Conservation (phyloP, 2,329 filamentous ascomycete genomes). For the Clarireedia homoeocarpa region DNA sequence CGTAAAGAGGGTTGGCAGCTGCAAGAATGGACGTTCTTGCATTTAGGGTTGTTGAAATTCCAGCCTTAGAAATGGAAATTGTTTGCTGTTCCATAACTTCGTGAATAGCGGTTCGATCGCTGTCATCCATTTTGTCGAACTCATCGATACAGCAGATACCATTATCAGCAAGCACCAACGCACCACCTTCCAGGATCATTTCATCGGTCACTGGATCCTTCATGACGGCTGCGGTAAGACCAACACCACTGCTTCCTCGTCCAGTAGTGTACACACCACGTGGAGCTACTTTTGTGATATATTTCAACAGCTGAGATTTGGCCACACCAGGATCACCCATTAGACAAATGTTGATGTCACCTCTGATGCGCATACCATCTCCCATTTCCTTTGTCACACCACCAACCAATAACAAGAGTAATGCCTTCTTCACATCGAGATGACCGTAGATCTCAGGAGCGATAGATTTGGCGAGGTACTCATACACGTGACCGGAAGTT, state of each 20-base stretch:
- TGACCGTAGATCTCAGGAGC: conserved; percentile 97
- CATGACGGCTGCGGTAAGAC: conserved; percentile 74
- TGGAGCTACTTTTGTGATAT: conserved; percentile 95
- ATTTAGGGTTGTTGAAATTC: conserved; percentile 94
- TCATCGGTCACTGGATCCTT: conserved; percentile 74
- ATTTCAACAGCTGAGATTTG: conserved; percentile 96
- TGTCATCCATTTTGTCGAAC: conserved; percentile 80
- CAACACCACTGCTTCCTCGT: conserved; percentile 73
- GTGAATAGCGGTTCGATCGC: conserved; percentile 72
- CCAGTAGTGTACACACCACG: conserved; percentile 77
- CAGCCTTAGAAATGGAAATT: conserved; percentile 79
- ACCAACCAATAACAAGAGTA: conserved; percentile 89
- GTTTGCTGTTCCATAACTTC: conserved; percentile 42
- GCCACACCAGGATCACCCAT: conserved; percentile 99
- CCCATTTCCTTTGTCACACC: conserved; percentile 95
- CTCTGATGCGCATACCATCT: conserved; percentile 97
- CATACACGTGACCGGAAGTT: conserved; percentile 85
- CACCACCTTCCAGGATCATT: conserved; percentile 72
- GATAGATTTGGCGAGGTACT: conserved; percentile 91
- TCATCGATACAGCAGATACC: conserved; percentile 81
- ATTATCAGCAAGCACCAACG: conserved; percentile 70
- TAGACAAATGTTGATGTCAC: conserved; percentile 95
- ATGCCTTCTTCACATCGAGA: conserved; percentile 93
- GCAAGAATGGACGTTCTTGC: conserved; percentile 93
- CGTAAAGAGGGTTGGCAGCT: conserved; percentile 93